Evolutionary conservation across 352 stramenopile species (phyloP).

Genomic region (Pythium myriotylum): DNA sequence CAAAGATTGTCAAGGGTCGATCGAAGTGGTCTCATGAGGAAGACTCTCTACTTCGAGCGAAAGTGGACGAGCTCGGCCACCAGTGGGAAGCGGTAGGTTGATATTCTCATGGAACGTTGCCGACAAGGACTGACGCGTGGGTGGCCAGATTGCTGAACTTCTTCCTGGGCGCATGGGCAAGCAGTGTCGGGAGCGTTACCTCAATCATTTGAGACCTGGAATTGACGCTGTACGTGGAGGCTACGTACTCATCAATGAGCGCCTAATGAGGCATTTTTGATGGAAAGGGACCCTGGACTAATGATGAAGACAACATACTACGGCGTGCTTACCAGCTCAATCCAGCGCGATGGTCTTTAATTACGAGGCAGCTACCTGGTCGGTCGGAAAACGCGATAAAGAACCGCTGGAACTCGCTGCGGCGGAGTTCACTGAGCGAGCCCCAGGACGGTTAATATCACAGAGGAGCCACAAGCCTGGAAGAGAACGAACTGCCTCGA

Average conservation of each 20-base stretch:
- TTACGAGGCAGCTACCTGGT: constrained; percentile 49
- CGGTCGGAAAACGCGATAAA: constrained; percentile 68
- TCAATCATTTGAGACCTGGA: constrained; percentile 58
- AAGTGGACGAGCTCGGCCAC: constrained; percentile 46
- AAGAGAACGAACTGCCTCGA: constrained; percentile 43
- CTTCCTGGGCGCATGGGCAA: constrained; percentile 64
- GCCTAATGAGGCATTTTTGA: no score
- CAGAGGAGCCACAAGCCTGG: constrained; percentile 43
- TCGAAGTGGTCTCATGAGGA: constrained; percentile 53
- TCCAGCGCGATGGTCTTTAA: constrained; percentile 46
- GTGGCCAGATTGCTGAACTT: constrained; percentile 50
- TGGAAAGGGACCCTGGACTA: constrained; percentile 51
- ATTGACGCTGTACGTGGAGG: constrained; percentile 39
- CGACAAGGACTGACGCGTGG: no score
- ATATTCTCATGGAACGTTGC: no score
- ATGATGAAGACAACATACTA: constrained; percentile 46
- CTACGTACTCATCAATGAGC: not conserved
- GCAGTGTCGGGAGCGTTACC: constrained; percentile 73
- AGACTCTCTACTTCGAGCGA: constrained; percentile 43
- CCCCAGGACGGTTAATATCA: constrained; percentile 11
- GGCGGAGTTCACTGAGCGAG: not conserved
- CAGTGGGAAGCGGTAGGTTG: constrained; percentile 63
- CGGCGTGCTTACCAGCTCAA: constrained; percentile 25
- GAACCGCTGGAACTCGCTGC: constrained; percentile 59
- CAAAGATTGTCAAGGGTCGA: constrained; percentile 60